Conservation (phyloP, 2,329 filamentous ascomycete species). For the Apiospora sp. region DNA sequence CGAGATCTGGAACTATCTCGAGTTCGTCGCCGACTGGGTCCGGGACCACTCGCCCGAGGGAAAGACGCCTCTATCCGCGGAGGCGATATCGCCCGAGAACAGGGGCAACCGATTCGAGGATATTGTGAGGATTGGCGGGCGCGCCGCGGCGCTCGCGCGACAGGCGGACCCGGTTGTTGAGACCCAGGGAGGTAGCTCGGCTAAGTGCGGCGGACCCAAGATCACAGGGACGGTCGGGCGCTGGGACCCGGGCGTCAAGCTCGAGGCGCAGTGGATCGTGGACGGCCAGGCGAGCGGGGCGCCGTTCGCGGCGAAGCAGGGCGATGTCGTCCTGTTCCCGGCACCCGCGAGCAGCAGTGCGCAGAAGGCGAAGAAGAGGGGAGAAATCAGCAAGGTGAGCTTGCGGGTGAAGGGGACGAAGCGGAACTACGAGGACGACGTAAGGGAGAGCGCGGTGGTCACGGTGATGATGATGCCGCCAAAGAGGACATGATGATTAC, state of each 20-base stretch:
- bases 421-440: slow-evolving; percentile 32
- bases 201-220: slow-evolving; percentile 24
- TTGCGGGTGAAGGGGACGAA: slow-evolving; percentile 33
- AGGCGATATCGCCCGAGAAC: background rate
- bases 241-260: slow-evolving; percentile 34
- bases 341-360: background rate
- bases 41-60: slow-evolving; percentile 31
- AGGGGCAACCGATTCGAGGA: background rate
- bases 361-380: slow-evolving; percentile 21
- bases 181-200: background rate
- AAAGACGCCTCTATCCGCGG: slow-evolving; percentile 27
- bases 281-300: slow-evolving; percentile 29
- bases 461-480: background rate
- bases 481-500: background rate
- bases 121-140: background rate
- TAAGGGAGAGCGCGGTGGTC: slow-evolving; percentile 26
- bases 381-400: slow-evolving; percentile 16
- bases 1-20: slow-evolving; percentile 34
- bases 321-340: slow-evolving; percentile 9
- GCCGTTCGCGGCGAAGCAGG: slow-evolving; percentile 32
- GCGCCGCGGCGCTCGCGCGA: background rate
- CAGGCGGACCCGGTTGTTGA: background rate
- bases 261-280: slow-evolving; percentile 33
- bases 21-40: slow-evolving; percentile 32
- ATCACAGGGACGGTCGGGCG: slow-evolving; percentile 31